Conservation (phyloP, 805 yeast species). For the Lachancea fermentati region DNA sequence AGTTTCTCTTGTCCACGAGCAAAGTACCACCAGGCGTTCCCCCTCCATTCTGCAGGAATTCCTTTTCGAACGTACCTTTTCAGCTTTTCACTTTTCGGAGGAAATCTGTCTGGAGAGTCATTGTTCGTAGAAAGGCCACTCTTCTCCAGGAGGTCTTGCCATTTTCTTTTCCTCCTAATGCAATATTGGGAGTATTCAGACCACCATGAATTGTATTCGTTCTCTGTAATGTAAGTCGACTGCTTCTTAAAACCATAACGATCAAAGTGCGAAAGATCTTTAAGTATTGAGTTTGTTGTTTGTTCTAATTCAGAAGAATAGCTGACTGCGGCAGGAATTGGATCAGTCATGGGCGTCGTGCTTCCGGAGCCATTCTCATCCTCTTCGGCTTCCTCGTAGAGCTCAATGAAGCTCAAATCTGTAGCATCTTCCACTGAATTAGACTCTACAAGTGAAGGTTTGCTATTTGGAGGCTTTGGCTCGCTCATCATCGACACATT, state of each 20-base stretch:
- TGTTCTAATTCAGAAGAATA: conserved; percentile 1
- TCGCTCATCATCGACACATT: neutral
- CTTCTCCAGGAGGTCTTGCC: conserved; percentile 63
- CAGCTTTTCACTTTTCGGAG: conserved; percentile 71
- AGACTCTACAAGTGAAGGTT: neutral
- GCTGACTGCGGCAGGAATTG: neutral
- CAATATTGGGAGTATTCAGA: conserved; percentile 56
- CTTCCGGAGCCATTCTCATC: conserved; percentile 1
- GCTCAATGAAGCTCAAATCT: conserved; percentile 9
- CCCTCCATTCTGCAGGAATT: conserved; percentile 96
- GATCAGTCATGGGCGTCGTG: conserved; percentile 6
- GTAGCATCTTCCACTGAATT: conserved; percentile 5
- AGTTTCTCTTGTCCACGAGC: conserved; percentile 78
- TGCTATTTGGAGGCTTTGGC: neutral
- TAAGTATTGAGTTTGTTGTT: neutral
- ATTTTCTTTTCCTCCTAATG: conserved; percentile 62
- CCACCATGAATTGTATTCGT: conserved; percentile 75
- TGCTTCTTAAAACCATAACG: conserved; percentile 83
- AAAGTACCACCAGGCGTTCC: conserved; percentile 93
- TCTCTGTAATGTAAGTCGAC: conserved; percentile 44
- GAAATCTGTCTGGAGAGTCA: conserved; percentile 60
- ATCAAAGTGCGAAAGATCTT: conserved; percentile 41
- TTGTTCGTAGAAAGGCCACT: conserved; percentile 52
- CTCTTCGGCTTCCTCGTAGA: conserved; percentile 6
- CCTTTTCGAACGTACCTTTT: conserved; percentile 84